A percentile compares a stretch with the other conserved stretches of the same genome.
These are phyloP conservation scores for Termitomyces eurrhizus DNA, from an alignment of 768 basidiomycete species.

Conservation along the genomic window DNA sequence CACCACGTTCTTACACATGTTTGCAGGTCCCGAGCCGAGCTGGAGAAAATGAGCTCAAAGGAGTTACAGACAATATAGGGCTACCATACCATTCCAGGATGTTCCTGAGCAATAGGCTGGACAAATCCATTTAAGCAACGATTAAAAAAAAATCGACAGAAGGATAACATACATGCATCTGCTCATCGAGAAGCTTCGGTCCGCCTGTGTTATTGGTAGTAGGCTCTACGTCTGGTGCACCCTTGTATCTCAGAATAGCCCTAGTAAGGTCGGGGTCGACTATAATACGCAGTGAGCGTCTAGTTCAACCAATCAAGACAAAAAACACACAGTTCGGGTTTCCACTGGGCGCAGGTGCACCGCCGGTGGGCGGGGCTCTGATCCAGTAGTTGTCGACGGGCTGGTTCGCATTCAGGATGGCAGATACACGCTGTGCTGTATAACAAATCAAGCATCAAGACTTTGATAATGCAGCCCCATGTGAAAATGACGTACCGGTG, in stretches of 20 bases:
- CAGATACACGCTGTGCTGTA: conserved; percentile 32
- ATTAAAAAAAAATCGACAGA: not conserved
- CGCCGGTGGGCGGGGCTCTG: conserved; percentile 24
- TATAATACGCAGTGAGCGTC: not conserved
- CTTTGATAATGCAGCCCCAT: not conserved
- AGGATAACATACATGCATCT: conserved; percentile 20
- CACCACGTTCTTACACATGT: conserved; percentile 13
- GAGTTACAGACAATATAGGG: not conserved
- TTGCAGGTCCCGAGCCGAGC: conserved; percentile 17
- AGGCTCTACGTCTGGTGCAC: conserved; percentile 25
- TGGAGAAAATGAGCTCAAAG: conserved; percentile 1
- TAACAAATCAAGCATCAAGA: not conserved
- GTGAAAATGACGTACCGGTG: conserved; percentile 24
- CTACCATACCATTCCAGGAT: conserved; percentile 12
- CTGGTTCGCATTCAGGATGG: conserved; percentile 38
- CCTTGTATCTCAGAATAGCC: conserved; percentile 30
- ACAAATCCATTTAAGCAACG: not conserved
- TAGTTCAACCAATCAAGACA: not conserved
- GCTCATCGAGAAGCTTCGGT: conserved; percentile 17
- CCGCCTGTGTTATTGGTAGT: conserved; percentile 15
- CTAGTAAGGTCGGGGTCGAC: conserved; percentile 22
- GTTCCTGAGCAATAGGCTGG: conserved; percentile 16
- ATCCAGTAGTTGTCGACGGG: conserved; percentile 43
- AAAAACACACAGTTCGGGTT: conserved; percentile 20
- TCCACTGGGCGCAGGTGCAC: conserved; percentile 12